Percentiles rank a stretch among this genome's conserved stretches.
These are phyloP conservation scores for Mycosphaerella arachidis DNA, from an alignment of 2,329 filamentous ascomycete species.

Conservation along the genomic window DNA sequence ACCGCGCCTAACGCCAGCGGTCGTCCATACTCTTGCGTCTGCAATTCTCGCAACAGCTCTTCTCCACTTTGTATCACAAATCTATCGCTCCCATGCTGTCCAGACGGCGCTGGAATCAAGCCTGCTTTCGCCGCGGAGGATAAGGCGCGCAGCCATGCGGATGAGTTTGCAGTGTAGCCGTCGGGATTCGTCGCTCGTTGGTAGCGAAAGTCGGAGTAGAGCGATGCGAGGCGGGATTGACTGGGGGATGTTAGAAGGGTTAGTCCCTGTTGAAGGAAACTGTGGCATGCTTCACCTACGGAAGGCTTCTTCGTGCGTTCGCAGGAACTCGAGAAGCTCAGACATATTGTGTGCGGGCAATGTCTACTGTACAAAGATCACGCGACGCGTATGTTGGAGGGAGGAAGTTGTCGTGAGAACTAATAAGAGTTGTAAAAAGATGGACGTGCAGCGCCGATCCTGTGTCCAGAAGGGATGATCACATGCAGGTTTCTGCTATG, in stretches of 20 bases:
- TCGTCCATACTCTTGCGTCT: constrained; percentile 71
- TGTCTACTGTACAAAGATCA: not conserved
- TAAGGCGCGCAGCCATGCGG: constrained; percentile 73
- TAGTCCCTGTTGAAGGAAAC: not conserved
- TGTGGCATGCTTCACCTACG: constrained; percentile 37
- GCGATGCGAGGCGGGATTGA: constrained; percentile 72
- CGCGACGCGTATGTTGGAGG: not conserved
- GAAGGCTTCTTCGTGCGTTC: constrained; percentile 47
- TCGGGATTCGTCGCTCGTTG: constrained; percentile 76
- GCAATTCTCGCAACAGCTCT: constrained; percentile 64
- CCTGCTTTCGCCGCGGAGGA: constrained; percentile 65
- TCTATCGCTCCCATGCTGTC: constrained; percentile 38
- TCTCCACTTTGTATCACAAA: constrained; percentile 54
- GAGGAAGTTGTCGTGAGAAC: not conserved
- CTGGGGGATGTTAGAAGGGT: constrained; percentile 21
- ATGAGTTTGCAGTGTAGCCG: constrained; percentile 74
- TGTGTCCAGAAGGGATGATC: not conserved
- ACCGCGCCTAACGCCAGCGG: constrained; percentile 78
- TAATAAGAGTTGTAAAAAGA: not conserved
- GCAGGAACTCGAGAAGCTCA: constrained; percentile 58
- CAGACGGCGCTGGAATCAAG: constrained; percentile 43
- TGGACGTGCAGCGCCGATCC: not conserved
- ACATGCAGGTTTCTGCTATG: not conserved
- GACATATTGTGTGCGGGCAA: constrained; percentile 13
- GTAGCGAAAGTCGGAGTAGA: constrained; percentile 80